Base-by-base conservation (phyloP, 768 basidiomycete species). In the Hygrocybe coccinea region DNA sequence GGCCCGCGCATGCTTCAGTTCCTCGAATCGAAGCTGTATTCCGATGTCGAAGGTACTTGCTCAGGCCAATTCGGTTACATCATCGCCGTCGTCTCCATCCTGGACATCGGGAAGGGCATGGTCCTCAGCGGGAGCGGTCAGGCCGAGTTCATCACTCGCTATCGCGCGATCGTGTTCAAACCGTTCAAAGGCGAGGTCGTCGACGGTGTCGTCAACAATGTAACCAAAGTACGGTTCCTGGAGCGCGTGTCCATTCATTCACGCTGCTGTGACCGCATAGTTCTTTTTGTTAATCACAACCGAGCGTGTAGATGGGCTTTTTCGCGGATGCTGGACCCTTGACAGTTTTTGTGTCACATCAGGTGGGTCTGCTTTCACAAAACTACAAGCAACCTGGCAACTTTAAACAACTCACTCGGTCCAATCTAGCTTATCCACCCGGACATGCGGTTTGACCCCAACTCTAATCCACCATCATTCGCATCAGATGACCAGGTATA, bases 111-210 rank as follows among this genome's bases (percentile, higher is more conserved):
- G 34, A 88, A 91, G 71, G 95, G 94, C 8, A 90, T 92, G 81
- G 89, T 97, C 12, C 74, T 95, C 45, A 84, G 87, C 54, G 91
- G 92, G 7, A 93, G 87, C 34, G 95, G 94, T 1, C 92, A 95
- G 72, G 97, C 97, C 4, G 92, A 97, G 73, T 99, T 99, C 70
- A 81, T 91, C 60, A 92, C 93, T 19, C 79, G 88, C 53, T 99
- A 98, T 72, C 85, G 89, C 24, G 97, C 97, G 5, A 93, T 99
- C 60, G 95, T 99, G 17, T 97, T 97, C 82, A 95, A 97, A 71
- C 97, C 97, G n/a, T 98, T 98, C 81, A 97, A 97, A 71, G 95
- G 94, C 9, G 95, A 99, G 68, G 95, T 97, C 3, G 90, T 99
- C 15, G 97, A 99, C 68, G 95, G 93, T 0, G 86, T 94, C 2